Percentiles rank a stretch among this genome's conserved stretches.
These are phyloP conservation scores for Phlebiopsis gigantea DNA, from an alignment of 768 basidiomycete species.

Conservation along the genomic window DNA sequence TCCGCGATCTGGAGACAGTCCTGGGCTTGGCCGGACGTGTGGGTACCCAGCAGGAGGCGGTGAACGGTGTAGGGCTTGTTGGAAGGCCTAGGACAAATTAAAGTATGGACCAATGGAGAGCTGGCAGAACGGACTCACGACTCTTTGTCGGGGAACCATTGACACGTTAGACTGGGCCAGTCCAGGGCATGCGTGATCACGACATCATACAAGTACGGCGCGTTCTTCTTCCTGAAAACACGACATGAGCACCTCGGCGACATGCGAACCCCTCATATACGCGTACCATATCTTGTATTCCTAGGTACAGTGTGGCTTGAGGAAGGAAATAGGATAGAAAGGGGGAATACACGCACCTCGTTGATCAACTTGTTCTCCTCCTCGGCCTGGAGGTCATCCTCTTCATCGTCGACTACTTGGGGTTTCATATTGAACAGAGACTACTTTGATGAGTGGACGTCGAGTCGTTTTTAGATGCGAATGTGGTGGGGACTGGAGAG, in stretches of 20 bases:
- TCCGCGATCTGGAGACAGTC: constrained; percentile 96
- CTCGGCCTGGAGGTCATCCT: constrained; percentile 77
- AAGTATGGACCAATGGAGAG: neutral
- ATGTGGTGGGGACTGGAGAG: neutral
- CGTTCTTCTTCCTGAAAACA: constrained; percentile 82
- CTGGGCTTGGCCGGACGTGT: constrained; percentile 91
- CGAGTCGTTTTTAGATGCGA: too few species aligned
- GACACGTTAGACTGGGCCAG: constrained; percentile 97
- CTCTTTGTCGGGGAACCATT: constrained; percentile 98
- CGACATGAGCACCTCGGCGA: neutral
- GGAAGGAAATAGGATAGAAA: neutral
- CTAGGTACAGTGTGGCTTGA: constrained; percentile 28
- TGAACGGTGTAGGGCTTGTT: constrained; percentile 95
- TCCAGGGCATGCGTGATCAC: constrained; percentile 97
- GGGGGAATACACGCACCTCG: constrained; percentile 46
- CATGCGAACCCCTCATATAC: neutral
- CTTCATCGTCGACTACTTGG: constrained; percentile 55
- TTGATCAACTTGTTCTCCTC: constrained; percentile 88
- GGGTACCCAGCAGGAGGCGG: constrained; percentile 92
- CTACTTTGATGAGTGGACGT: too few species aligned
- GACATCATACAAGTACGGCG: constrained; percentile 95
- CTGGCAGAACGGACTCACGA: constrained; percentile 47
- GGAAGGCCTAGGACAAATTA: constrained; percentile 51
- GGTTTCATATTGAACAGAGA: constrained; percentile 40
- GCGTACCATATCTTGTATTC: constrained; percentile 82